Evolutionary conservation across 169 alveolate species (phyloP).

Genomic region (Perkinsus marinus): DNA sequence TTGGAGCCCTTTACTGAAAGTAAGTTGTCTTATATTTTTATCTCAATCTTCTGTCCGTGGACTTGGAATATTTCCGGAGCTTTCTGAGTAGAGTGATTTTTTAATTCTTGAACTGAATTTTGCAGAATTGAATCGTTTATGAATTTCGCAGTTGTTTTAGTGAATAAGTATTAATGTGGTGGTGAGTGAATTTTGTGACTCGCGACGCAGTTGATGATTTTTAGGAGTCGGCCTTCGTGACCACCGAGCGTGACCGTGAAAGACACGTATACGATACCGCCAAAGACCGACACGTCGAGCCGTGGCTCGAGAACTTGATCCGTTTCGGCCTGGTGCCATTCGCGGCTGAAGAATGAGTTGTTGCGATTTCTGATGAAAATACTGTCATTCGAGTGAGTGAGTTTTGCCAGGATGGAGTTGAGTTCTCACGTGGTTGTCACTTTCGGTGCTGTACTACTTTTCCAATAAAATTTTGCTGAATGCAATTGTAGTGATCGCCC

Average conservation of each 20-base stretch:
- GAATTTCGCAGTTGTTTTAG: too few species aligned
- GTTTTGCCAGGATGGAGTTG: too few species aligned
- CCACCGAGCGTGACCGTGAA: neutral
- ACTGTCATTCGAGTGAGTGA: neutral
- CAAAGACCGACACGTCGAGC: neutral
- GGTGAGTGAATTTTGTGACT: too few species aligned
- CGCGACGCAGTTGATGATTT: neutral
- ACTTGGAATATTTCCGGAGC: too few species aligned
- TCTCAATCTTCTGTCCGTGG: neutral
- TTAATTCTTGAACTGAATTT: too few species aligned
- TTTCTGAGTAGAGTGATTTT: too few species aligned
- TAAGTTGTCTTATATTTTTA: neutral
- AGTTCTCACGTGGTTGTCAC: too few species aligned
- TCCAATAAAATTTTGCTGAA: too few species aligned
- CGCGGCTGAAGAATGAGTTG: neutral
- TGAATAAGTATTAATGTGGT: too few species aligned
- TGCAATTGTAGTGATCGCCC: too few species aligned
- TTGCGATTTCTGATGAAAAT: neutral
- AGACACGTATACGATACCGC: neutral
- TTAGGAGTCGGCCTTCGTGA: neutral
- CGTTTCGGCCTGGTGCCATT: neutral
- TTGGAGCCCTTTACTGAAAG: neutral
- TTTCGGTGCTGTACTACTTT: too few species aligned
- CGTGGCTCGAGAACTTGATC: neutral
- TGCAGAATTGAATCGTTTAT: too few species aligned